These are phyloP conservation scores for Cladosporium sp. DNA, from an alignment of 2,329 filamentous ascomycete genomes.

Conservation along the genomic window DNA sequence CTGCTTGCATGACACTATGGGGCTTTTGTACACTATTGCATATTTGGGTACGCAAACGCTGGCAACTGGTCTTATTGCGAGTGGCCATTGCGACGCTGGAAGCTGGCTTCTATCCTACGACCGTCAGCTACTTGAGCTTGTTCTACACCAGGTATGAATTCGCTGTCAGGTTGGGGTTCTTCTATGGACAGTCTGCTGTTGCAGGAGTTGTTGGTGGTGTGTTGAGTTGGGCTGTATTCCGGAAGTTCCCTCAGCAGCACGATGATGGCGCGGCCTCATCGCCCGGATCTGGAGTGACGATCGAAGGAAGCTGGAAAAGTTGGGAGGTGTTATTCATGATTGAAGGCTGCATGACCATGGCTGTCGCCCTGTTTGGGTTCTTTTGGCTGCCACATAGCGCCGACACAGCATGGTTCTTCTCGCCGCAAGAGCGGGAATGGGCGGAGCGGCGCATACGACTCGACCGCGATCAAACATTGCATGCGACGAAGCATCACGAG, in stretches of 20 bases:
- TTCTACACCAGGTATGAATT: slow-evolving; percentile 62
- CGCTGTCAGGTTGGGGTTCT: slow-evolving; percentile 54
- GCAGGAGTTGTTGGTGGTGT: slow-evolving; percentile 59
- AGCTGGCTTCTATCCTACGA: slow-evolving; percentile 61
- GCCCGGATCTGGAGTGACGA: not conserved
- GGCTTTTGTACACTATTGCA: slow-evolving; percentile 51
- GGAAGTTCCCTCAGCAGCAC: slow-evolving; percentile 36
- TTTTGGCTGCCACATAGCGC: slow-evolving; percentile 53
- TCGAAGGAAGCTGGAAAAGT: slow-evolving; percentile 41
- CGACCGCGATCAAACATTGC: slow-evolving; percentile 26
- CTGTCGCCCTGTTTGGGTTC: slow-evolving; percentile 49
- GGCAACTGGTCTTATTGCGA: slow-evolving; percentile 50
- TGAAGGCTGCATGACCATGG: slow-evolving; percentile 50
- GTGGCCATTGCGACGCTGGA: slow-evolving; percentile 51
- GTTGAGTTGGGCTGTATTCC: slow-evolving; percentile 53
- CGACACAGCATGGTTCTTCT: slow-evolving; percentile 55
- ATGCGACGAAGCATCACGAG: not conserved
- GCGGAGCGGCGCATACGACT: slow-evolving; percentile 48
- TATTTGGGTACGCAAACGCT: slow-evolving; percentile 47
- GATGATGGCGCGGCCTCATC: not conserved
- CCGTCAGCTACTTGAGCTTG: slow-evolving; percentile 58
- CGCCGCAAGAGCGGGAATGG: slow-evolving; percentile 47
- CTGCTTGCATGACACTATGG: slow-evolving; percentile 58
- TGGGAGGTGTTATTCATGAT: slow-evolving; percentile 55
- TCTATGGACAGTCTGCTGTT: slow-evolving; percentile 59